Evolutionary conservation across 345 rosid genomes (phyloP).

Genomic region (Eucalyptus curtisii): DNA sequence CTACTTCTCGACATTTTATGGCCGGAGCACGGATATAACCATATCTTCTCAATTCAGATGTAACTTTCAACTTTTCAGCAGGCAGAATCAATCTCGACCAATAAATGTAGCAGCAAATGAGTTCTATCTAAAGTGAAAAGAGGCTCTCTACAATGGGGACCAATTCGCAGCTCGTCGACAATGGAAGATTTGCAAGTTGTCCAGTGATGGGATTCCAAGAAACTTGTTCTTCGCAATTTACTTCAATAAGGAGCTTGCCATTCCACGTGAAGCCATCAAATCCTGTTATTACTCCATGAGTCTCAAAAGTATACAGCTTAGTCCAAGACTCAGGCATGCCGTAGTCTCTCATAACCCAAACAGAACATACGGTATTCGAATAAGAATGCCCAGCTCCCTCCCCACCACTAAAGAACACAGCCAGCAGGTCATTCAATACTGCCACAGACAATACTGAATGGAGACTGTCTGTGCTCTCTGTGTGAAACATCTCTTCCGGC

Average conservation of each 20-base stretch:
- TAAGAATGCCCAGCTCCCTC: too few species aligned
- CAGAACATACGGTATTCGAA: too few species aligned
- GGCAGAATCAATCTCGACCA: neutral
- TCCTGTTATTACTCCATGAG: neutral
- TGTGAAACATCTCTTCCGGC: neutral
- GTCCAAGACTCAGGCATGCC: neutral
- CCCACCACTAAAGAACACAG: neutral
- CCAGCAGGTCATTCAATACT: neutral
- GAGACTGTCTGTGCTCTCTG: too few species aligned
- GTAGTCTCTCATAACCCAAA: neutral
- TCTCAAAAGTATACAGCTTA: neutral
- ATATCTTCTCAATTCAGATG: neutral
- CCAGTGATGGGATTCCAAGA: neutral
- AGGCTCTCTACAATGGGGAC: neutral
- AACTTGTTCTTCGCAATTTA: neutral
- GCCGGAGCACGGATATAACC: neutral
- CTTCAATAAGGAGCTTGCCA: neutral
- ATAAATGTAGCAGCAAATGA: neutral
- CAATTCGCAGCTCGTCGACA: fast-evolving
- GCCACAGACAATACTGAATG: neutral
- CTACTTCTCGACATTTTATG: neutral
- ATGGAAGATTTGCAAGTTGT: neutral
- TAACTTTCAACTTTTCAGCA: neutral
- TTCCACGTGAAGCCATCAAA: neutral
- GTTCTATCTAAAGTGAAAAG: neutral